Evolutionary conservation across 2,329 filamentous ascomycete genomes (phyloP).

Genomic region (Hypoxylon sp.): DNA sequence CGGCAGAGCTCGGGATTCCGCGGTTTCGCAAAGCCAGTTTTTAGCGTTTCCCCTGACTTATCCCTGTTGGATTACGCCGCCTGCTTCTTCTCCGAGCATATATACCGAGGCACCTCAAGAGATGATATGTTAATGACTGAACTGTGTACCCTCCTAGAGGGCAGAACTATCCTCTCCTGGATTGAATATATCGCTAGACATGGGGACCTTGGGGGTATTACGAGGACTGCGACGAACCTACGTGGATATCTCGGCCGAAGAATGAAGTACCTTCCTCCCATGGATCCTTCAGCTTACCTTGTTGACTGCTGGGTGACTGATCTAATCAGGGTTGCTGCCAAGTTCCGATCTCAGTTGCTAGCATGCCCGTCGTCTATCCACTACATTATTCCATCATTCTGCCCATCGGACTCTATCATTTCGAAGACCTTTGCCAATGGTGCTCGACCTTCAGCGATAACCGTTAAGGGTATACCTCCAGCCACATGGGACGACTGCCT

Average conservation of each 20-base stretch:
- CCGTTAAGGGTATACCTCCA: conserved; percentile 37
- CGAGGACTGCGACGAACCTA: conserved; percentile 53
- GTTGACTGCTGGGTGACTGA: conserved; percentile 55
- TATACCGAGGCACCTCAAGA: too few relatives aligned
- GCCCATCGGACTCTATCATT: conserved; percentile 54
- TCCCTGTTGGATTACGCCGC: conserved; percentile 13
- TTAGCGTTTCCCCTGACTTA: conserved; percentile 26
- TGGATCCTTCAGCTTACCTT: conserved; percentile 43
- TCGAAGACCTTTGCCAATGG: conserved; percentile 43
- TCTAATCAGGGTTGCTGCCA: conserved; percentile 53
- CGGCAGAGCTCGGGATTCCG: too few relatives aligned
- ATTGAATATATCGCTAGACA: conserved; percentile 52
- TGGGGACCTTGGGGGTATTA: conserved; percentile 47
- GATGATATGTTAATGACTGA: conserved; percentile 63
- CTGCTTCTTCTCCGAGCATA: too few relatives aligned
- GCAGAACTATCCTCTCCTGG: conserved; percentile 52
- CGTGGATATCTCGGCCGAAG: conserved; percentile 50
- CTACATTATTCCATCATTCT: conserved; percentile 54
- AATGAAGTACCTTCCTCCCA: conserved; percentile 46
- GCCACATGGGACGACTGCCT: conserved; percentile 56
- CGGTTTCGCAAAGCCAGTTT: conserved; percentile 18
- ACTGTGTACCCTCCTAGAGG: conserved; percentile 67
- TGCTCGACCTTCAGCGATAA: conserved; percentile 20
- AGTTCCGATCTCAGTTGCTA: conserved; percentile 53
- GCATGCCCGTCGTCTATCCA: conserved; percentile 55